A percentile compares a stretch with the other conserved stretches of the same genome.
These are phyloP conservation scores for Cokeromyces recurvatus DNA, from an alignment of 371 early-diverging fungal species.

Conservation along the genomic window DNA sequence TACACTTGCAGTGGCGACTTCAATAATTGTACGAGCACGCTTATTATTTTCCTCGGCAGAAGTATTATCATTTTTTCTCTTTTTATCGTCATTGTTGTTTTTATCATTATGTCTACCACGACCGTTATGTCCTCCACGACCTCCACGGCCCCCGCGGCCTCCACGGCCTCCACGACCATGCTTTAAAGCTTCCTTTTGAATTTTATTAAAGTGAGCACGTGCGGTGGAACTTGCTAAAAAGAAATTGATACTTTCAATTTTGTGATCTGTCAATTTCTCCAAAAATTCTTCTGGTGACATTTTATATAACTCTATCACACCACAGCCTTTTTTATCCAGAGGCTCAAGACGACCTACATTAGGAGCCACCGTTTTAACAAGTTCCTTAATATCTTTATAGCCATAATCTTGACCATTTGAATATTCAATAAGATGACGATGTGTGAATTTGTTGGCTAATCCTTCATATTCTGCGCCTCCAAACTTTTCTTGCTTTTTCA, in stretches of 20 bases:
- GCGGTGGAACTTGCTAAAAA: slow-evolving; percentile 14
- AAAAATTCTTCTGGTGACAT: slow-evolving; percentile 34
- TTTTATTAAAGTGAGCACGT: slow-evolving; percentile 16
- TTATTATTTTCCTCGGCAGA: slow-evolving; percentile 4
- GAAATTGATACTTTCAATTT: slow-evolving; percentile 16
- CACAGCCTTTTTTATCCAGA: slow-evolving; percentile 15
- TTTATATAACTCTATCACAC: slow-evolving; percentile 29
- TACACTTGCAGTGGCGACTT: slow-evolving; percentile 9
- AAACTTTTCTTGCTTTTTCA: slow-evolving; percentile 38
- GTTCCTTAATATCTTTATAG: slow-evolving; percentile 28
- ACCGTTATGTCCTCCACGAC: slow-evolving; percentile 11
- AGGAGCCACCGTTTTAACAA: slow-evolving; percentile 8
- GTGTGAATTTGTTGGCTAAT: background rate
- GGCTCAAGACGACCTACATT: slow-evolving; percentile 17
- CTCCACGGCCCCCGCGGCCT: slow-evolving; percentile 16
- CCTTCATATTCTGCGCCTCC: slow-evolving; percentile 4
- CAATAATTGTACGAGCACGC: slow-evolving; percentile 9
- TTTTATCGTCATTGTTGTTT: slow-evolving; percentile 1
- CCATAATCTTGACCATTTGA: slow-evolving; percentile 19
- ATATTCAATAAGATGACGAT: slow-evolving; percentile 28
- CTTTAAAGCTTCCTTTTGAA: slow-evolving; percentile 11
- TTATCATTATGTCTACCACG: slow-evolving; percentile 3
- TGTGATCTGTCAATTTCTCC: slow-evolving; percentile 19
- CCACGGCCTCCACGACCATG: slow-evolving; percentile 23
- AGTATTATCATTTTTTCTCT: slow-evolving; percentile 5